phyloP scores from a whole-genome alignment of 2,329 filamentous ascomycete species.

The Aspergillus ruber region DNA sequence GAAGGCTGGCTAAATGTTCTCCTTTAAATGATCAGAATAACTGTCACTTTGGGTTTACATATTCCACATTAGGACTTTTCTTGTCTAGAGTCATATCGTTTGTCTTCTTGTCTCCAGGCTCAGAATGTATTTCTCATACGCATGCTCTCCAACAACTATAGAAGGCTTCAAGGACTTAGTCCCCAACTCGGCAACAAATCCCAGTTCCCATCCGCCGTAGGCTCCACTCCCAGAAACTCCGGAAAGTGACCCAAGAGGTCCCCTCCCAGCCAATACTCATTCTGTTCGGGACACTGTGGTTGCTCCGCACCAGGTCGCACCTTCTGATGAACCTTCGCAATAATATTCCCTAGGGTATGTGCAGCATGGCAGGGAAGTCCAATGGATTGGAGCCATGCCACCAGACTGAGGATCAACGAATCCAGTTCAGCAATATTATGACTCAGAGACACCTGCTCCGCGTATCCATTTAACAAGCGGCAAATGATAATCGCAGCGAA shows the following conservation, averaged over 20 bases:
- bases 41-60: neutral
- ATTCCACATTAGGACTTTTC: neutral
- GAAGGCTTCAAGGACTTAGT: neutral
- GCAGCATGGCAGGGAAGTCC: constrained; percentile 39
- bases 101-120: neutral
- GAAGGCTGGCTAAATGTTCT: constrained; percentile 6
- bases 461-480: constrained; percentile 33
- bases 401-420: constrained; percentile 25
- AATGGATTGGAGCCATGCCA: constrained; percentile 37
- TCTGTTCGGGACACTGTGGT: constrained; percentile 1
- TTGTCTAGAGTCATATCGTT: no score
- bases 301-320: constrained; percentile 22
- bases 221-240: constrained; percentile 26
- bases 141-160: no score
- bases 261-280: constrained; percentile 11
- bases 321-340: constrained; percentile 26
- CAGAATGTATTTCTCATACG: neutral
- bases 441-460: constrained; percentile 23
- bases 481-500: constrained; percentile 33
- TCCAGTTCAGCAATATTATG: constrained; percentile 32
- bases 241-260: constrained; percentile 24
- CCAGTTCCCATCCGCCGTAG: constrained; percentile 20
- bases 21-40: no score
- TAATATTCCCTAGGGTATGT: constrained; percentile 35
- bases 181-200: constrained; percentile 23